Evolutionary conservation across 805 yeast genomes (phyloP).

Genomic region (Saturnispora halmiae): DNA sequence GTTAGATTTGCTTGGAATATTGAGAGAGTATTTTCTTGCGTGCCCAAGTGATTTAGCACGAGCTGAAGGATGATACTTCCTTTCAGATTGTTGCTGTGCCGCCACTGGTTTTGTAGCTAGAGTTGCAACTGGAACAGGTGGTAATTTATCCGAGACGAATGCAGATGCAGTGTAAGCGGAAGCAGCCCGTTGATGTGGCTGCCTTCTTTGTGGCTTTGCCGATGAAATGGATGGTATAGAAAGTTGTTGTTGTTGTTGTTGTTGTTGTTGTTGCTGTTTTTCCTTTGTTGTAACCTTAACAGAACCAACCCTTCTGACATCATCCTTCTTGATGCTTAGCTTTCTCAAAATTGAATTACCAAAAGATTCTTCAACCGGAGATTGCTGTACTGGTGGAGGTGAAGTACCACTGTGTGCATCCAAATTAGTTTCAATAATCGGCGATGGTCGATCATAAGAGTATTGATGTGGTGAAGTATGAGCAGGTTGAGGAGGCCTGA

Average conservation of each 20-base stretch:
- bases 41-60: constrained; percentile 87
- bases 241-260: constrained; percentile 22
- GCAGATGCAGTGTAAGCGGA: constrained; percentile 31
- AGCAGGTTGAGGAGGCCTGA: constrained; percentile 29
- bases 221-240: too few species aligned
- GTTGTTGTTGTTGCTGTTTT: constrained; percentile 31
- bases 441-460: constrained; percentile 12
- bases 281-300: constrained; percentile 54
- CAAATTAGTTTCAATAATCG: constrained; percentile 11
- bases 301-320: constrained; percentile 51
- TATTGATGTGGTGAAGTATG: constrained; percentile 31
- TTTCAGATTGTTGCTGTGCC: constrained; percentile 5
- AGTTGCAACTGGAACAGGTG: constrained; percentile 7
- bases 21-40: constrained; percentile 52
- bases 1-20: constrained; percentile 20
- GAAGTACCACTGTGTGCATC: constrained; percentile 10
- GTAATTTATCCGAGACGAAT: constrained; percentile 17
- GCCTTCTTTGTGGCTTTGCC: constrained; percentile 15
- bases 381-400: constrained; percentile 17
- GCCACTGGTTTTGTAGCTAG: constrained; percentile 6
- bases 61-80: constrained; percentile 63
- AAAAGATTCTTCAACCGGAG: constrained; percentile 14
- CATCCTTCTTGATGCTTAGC: constrained; percentile 25
- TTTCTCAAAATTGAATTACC: constrained; percentile 27
- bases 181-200: constrained; percentile 30